Evolutionary conservation across 495 filamentous ascomycete genomes (phyloP), one percentile per base, ranked within the genome.

Genomic region (Penicillium simplicissimum): DNA sequence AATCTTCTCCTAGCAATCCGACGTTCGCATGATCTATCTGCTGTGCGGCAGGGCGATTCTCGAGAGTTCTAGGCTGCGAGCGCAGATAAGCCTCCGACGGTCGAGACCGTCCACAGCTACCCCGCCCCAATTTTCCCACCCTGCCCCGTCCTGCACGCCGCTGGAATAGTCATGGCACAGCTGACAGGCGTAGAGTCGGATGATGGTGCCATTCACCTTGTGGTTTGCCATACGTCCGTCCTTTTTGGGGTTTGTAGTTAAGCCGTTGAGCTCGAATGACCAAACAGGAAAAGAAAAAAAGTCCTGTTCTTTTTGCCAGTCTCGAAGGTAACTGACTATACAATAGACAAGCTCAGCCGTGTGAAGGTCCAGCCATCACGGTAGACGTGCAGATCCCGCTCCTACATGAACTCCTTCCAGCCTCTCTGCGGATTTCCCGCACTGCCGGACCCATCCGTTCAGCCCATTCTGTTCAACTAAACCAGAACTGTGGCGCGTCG

Each of bases 121-220:
- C 60, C 60, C 60, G 60, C 60, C 60, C 54, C 53, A 52, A 25
- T 8, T 25, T 25, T 25, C 35, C 33, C 21, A 40, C n/a, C 7
- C 23, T 43, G 40, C 37, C 37, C 3, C 37, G 17, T 53, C 28
- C 53, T 62, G 60, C 60, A 62, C 54, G 54, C 60, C 55, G 60
- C 60, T 53, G n/a, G 37, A 62, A 62, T 62, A 57, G 55, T 57
- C 60, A 49, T 58, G 35, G 7, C 53, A 40, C 53, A 55, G 53
- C 53, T 55, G 53, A 42, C 53, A 19, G 31, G 55, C 15, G 19
- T 34, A 14, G 45, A 11, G 45, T 49, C 45, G 31, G 51, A 53
- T 53, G 51, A 53, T 53, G 51, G 34, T 28, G 45, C 45, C 45
- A 49, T 49, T 49, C 7, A 7, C 3, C 42, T 23, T 45, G 42